A percentile compares a stretch with the other conserved stretches of the same genome.
phyloP scores from a whole-genome alignment of 176 grass and related monocot genomes.

The Urochloa ruziziensis region DNA sequence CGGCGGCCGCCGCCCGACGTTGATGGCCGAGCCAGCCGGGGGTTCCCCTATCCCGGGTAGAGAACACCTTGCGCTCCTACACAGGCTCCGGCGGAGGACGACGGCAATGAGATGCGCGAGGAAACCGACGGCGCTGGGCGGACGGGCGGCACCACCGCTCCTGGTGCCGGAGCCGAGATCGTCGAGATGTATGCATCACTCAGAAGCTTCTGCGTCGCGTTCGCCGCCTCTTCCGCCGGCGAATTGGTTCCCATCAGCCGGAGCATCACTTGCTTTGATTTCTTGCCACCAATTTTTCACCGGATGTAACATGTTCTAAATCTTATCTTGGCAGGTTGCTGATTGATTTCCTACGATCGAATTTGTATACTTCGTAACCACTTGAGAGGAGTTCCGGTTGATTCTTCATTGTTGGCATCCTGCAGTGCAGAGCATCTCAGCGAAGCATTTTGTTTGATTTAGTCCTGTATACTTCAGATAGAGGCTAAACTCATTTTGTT shows the following conservation, averaged over 20 bases:
- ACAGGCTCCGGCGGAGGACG: too few species aligned
- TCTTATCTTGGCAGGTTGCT: slow-evolving; percentile 13
- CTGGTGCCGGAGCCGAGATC: too few species aligned
- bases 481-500: not conserved
- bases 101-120: too few species aligned
- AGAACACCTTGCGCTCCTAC: too few species aligned
- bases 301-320: not conserved
- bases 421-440: not conserved
- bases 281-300: not conserved
- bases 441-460: not conserved
- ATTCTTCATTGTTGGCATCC: not conserved
- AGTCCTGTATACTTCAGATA: not conserved
- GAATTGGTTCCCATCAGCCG: not conserved
- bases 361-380: not conserved
- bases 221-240: too few species aligned
- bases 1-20: too few species aligned
- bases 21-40: too few species aligned
- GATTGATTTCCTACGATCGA: slow-evolving; percentile 7
- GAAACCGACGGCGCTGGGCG: too few species aligned
- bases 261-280: not conserved
- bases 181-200: too few species aligned
- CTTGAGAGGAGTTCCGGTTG: not conserved
- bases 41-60: too few species aligned
- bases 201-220: too few species aligned
- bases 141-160: too few species aligned